Base-by-base conservation (phyloP, 495 filamentous ascomycete genomes). In the Aspergillus incahuasiensis region DNA sequence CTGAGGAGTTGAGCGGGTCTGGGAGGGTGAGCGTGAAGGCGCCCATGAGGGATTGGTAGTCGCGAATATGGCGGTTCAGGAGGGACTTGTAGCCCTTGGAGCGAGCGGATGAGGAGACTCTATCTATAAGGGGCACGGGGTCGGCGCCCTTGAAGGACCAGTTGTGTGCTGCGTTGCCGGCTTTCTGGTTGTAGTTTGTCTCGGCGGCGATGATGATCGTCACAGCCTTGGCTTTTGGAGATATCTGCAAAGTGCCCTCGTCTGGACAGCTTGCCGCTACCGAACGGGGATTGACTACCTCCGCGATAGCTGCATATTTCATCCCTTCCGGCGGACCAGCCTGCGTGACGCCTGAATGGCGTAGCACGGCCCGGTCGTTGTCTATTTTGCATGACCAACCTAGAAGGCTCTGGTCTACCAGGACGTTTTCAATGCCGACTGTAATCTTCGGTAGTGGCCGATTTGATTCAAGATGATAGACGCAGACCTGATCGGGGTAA, bases 81-180 rank as follows among this genome's bases (percentile, higher is more conserved):
- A 80, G 57, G 6, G 57, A 34, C 9, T 61, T 53, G 22, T 67
- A 65, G 9, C 62, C 48, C 32, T 68, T 71, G 1, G 52, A 49
- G 7, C 63, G 59, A 3, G 73, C 72, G 13, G 52, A 34, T 1
- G 70, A 60, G 7, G 69, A 55, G 32, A 62, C 66, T 15, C 55
- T 47, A 34, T 65, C 56, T 25, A 81, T 69, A 1, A 65, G 45
- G 0, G 61, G n/a, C 5, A 51, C 59, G 16, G 79, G 79, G 50
- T 79, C 75, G 16, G 57, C 53, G 0, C 77, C 76, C 48, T 65
- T 60, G 62, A 82, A 81, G 3, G 76, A 78, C 57, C 68, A 80
- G 2, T 62, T 59, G 32, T 55, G 52, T n/a, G 62, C 59, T 2
- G 67, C 59, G 54, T 73, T 75, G 2, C 79, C 79, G 13, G 71